phyloP scores from a whole-genome alignment of 2,329 filamentous ascomycete species.

The Fonsecaea erecta region DNA sequence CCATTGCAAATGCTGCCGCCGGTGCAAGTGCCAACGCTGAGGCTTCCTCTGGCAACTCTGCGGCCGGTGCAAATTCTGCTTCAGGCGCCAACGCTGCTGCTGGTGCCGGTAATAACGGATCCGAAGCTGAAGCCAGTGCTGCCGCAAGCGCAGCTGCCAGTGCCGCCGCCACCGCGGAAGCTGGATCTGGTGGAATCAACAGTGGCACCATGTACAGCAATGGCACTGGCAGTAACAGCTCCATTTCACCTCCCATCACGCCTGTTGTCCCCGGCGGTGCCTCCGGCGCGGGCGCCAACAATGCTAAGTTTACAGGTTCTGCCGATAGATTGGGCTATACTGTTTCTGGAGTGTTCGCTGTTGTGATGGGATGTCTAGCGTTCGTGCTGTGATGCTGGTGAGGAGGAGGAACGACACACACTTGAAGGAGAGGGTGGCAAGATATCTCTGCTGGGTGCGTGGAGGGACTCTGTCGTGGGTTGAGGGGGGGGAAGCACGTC shows the following conservation, averaged over 20 bases:
- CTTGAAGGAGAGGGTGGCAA: neutral
- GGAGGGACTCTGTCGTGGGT: slow-evolving; percentile 2
- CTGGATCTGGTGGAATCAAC: slow-evolving; percentile 13
- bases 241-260: slow-evolving; percentile 25
- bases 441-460: neutral
- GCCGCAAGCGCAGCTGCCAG: slow-evolving; percentile 13
- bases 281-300: slow-evolving; percentile 20
- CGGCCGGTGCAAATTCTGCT: slow-evolving; percentile 22
- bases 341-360: slow-evolving; percentile 25
- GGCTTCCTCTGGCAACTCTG: slow-evolving; percentile 4
- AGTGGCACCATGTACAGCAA: slow-evolving; percentile 4
- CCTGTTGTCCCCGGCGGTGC: slow-evolving; percentile 11
- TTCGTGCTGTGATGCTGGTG: slow-evolving; percentile 27
- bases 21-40: neutral
- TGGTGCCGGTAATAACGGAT: slow-evolving; percentile 22
- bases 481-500: neutral
- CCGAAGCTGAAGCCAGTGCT: slow-evolving; percentile 24
- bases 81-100: slow-evolving; percentile 14
- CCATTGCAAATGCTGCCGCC: neutral
- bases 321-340: slow-evolving; percentile 20
- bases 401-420: neutral
- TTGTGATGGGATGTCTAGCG: slow-evolving; percentile 25
- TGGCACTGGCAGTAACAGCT: slow-evolving; percentile 16
- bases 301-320: slow-evolving; percentile 9
- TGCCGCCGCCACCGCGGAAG: slow-evolving; percentile 17